A percentile compares a stretch with the other conserved stretches of the same genome.
Evolutionary conservation across 2,329 filamentous ascomycete genomes (phyloP).

Genomic region (Talaromyces sp.): DNA sequence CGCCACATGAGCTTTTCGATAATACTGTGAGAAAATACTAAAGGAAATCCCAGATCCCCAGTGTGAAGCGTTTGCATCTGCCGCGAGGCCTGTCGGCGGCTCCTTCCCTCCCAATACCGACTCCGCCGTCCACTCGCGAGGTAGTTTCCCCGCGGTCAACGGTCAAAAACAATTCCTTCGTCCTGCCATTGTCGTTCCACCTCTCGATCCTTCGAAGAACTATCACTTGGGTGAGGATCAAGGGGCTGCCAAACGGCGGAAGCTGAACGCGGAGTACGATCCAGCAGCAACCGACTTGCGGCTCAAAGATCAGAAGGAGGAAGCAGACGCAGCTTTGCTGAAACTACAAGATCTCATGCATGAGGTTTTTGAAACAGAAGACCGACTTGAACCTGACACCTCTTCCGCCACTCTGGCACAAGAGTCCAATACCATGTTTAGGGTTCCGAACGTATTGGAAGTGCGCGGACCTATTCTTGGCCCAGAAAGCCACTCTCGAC

Average conservation of each 20-base stretch:
- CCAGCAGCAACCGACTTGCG: constrained; percentile 56
- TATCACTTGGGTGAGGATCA: constrained; percentile 34
- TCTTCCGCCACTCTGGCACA: constrained; percentile 34
- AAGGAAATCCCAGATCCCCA: constrained; percentile 24
- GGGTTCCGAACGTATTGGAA: constrained; percentile 25
- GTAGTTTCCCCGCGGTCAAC: constrained; percentile 30
- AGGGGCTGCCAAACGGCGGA: constrained; percentile 36
- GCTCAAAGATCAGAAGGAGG: constrained; percentile 69
- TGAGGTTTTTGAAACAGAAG: constrained; percentile 71
- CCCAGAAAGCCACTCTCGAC: constrained; percentile 59
- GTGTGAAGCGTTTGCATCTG: constrained; percentile 1
- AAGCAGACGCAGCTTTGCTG: constrained; percentile 67
- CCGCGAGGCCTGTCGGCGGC: constrained; percentile 14
- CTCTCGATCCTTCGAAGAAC: constrained; percentile 35
- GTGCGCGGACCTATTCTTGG: constrained; percentile 52
- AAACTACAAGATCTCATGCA: constrained; percentile 64
- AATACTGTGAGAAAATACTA: background rate
- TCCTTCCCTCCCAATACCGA: constrained; percentile 8
- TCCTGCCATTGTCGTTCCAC: constrained; percentile 45
- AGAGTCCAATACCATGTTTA: constrained; percentile 49
- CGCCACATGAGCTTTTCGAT: background rate
- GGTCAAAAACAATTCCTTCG: constrained; percentile 20
- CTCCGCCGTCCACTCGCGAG: background rate
- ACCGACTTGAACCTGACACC: constrained; percentile 56
- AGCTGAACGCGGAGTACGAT: constrained; percentile 50